Base-by-base conservation (phyloP, 2,329 filamentous ascomycete species). In the Huntiella savannae region DNA sequence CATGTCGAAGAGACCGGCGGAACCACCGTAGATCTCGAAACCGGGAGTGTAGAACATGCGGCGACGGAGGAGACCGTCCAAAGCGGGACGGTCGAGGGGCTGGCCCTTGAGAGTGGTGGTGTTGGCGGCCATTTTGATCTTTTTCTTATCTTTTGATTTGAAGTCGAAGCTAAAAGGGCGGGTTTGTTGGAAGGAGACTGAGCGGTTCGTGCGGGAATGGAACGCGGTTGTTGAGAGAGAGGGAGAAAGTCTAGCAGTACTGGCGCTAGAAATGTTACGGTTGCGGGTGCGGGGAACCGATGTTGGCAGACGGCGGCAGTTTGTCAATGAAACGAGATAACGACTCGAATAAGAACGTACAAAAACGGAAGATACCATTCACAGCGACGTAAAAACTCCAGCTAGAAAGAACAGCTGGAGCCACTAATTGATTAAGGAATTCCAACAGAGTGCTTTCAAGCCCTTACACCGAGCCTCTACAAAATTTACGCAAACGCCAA, bases 41-140 rank as follows among this genome's bases (percentile, higher is more conserved):
- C 86, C 79, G 46, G 87, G 87, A 52, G 87, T 94, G 66, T 91
- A 93, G 70, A 96, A 96, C 66, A 88, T 70, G 62, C 86, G 82
- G 54, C 87, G 81, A 54, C 82, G 78, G 56, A 96, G 77, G 58
- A 96, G 75, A 51, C 78, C 81, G 59, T 96, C 91, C 58, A 96
- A 75, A 48, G 75, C 68, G 50, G 71, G 67, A 58, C 85, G 78
- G 64, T 96, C 86, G 56, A 98, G 79, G 64, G 83, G 77, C 69
- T 94, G 79, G 56, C 88, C 91, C 65, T 82, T 87, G 59, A 85
- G 77, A 50, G 86, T 93, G 54, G 82, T 91, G 33, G 69, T 68
- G 48, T 65, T 61, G 49, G 68, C 62, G 43, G 66, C 62, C 70
- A 72, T 74, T 44, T 57, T 58, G 7, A 34, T 17, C 12, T 16